Evolutionary conservation across 2,329 filamentous ascomycete genomes (phyloP).

Genomic region (Botrytis squamosa): DNA sequence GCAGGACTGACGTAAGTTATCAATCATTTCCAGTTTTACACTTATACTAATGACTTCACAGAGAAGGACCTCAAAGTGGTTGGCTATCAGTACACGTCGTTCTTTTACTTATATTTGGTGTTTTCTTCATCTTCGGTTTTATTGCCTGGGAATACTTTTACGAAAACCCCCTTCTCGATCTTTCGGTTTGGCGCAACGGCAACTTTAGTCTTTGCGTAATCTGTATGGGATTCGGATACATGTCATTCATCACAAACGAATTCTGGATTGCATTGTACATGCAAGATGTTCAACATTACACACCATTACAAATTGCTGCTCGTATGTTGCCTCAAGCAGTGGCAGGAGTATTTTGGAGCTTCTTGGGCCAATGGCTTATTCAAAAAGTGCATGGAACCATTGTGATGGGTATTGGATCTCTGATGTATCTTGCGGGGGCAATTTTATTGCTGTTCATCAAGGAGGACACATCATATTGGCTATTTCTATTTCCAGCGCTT

Average conservation of each 20-base stretch:
- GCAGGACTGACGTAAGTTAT: conserved; percentile 33
- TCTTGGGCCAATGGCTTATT: conserved; percentile 60
- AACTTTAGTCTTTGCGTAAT: conserved; percentile 59
- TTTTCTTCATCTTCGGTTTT: conserved; percentile 56
- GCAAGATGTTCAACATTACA: conserved; percentile 54
- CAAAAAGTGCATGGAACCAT: conserved; percentile 64
- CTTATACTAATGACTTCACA: conserved; percentile 21
- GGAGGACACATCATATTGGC: conserved; percentile 60
- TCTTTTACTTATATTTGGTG: conserved; percentile 58
- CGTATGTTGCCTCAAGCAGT: conserved; percentile 65
- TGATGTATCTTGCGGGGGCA: conserved; percentile 43
- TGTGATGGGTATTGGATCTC: conserved; percentile 51
- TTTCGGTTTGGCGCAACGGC: conserved; percentile 56
- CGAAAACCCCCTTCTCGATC: conserved; percentile 51
- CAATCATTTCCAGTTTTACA: not conserved
- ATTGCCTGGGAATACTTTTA: conserved; percentile 61
- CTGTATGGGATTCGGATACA: conserved; percentile 55
- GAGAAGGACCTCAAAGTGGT: conserved; percentile 48
- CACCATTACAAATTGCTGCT: conserved; percentile 54
- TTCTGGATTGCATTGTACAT: conserved; percentile 68
- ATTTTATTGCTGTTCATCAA: conserved; percentile 58
- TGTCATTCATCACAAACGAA: conserved; percentile 58
- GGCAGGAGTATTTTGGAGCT: conserved; percentile 60
- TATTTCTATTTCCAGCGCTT: conserved; percentile 61
- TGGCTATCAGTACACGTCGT: conserved; percentile 64